Evolutionary conservation across 768 basidiomycete genomes (phyloP).

Genomic region (Pulveroboletus frians): DNA sequence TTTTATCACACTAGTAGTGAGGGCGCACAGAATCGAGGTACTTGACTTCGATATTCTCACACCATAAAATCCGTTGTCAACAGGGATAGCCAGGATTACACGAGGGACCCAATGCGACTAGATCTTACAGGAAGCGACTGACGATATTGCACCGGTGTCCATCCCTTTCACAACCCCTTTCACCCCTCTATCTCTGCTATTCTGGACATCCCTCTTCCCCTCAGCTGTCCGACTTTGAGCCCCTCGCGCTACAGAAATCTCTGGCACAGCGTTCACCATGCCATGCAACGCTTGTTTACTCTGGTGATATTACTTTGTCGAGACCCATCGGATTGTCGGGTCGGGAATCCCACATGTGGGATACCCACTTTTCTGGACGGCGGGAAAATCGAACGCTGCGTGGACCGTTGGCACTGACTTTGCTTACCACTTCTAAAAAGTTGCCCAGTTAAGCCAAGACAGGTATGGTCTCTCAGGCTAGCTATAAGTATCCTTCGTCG

Average conservation of each 20-base stretch:
- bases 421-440: no score
- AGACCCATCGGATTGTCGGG: slow-evolving; percentile 70
- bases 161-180: slow-evolving; percentile 43
- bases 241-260: no score
- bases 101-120: slow-evolving; percentile 47
- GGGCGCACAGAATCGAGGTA: slow-evolving; percentile 50
- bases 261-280: no score
- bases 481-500: slow-evolving; percentile 50
- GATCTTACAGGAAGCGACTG: slow-evolving; percentile 34
- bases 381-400: slow-evolving; percentile 37
- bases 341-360: slow-evolving; percentile 72
- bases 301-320: slow-evolving; percentile 53
- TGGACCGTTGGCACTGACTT: slow-evolving; percentile 26
- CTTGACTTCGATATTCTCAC: not conserved
- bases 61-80: slow-evolving; percentile 5
- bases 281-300: slow-evolving; percentile 29
- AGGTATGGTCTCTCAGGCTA: slow-evolving; percentile 42
- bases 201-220: no score
- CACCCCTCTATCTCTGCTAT: slow-evolving; percentile 51
- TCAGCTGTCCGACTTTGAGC: no score
- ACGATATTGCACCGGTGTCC: slow-evolving; percentile 41
- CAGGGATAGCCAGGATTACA: slow-evolving; percentile 70
- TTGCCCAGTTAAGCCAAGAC: slow-evolving; percentile 6
- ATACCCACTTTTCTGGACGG: slow-evolving; percentile 56
- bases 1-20: no score